Percentiles rank a stretch among this genome's conserved stretches.
phyloP scores from a whole-genome alignment of 257 asterid species.

The Echium plantagineum region DNA sequence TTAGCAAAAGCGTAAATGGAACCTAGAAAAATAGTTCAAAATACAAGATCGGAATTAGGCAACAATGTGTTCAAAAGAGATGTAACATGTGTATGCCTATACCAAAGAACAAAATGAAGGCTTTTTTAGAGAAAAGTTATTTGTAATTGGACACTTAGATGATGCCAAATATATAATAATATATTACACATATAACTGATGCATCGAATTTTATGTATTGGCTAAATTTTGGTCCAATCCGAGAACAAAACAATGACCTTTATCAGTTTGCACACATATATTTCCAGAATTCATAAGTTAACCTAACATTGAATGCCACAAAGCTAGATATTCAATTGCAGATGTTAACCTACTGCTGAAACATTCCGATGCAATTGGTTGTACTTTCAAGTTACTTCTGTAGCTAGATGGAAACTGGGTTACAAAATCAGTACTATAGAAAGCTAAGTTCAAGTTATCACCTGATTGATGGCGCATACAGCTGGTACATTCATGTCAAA shows the following conservation, averaged over 20 bases:
- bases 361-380: not conserved
- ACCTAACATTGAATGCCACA: too few relatives aligned
- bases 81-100: too few relatives aligned
- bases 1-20: not conserved
- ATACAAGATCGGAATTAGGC: too few relatives aligned
- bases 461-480: conserved; percentile 96
- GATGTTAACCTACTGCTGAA: not conserved
- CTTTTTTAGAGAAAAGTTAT: too few relatives aligned
- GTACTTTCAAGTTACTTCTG: not conserved
- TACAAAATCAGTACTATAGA: not conserved
- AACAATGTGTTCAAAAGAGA: too few relatives aligned
- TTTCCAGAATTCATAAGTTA: too few relatives aligned
- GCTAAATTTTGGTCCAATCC: not conserved
- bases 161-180: too few relatives aligned
- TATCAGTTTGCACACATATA: too few relatives aligned
- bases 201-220: too few relatives aligned
- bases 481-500: conserved; percentile 96
- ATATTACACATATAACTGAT: not conserved
- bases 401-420: not conserved
- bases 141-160: too few relatives aligned
- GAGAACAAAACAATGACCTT: too few relatives aligned
- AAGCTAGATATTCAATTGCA: not conserved
- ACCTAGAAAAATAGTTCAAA: not conserved
- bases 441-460: conserved; percentile 10
- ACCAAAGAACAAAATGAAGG: too few relatives aligned